Conservation (phyloP, 2,329 filamentous ascomycete species). For the Laburnicola sp. region DNA sequence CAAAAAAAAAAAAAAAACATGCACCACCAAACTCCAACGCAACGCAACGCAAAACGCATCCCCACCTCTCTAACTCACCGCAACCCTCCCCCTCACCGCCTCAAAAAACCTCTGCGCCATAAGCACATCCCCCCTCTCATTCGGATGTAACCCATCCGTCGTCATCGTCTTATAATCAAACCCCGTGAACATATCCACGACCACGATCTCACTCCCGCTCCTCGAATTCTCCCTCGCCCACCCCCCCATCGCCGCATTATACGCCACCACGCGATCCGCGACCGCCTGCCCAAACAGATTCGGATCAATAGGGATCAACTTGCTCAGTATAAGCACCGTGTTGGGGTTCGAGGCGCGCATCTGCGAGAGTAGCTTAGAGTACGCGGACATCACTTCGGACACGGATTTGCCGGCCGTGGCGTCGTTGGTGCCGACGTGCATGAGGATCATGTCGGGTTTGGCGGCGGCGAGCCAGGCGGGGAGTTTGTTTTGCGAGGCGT, state of each 20-base stretch:
- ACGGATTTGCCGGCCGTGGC: conserved; percentile 38
- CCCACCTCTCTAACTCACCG: background rate
- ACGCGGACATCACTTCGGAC: conserved; percentile 44
- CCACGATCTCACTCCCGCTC: conserved; percentile 27
- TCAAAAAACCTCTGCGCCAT: conserved; percentile 33
- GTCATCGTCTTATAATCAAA: conserved; percentile 38
- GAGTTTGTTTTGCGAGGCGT: conserved; percentile 45
- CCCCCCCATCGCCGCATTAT: conserved; percentile 24
- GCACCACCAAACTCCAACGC: no score
- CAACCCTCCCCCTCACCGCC: conserved; percentile 13
- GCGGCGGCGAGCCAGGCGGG: conserved; percentile 45
- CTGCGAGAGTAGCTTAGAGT: conserved; percentile 45
- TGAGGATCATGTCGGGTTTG: conserved; percentile 50
- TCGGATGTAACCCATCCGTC: conserved; percentile 41
- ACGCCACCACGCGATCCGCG: conserved; percentile 21
- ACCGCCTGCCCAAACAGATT: conserved; percentile 24
- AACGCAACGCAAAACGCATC: no score
- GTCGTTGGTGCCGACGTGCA: conserved; percentile 54
- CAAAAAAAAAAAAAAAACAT: no score
- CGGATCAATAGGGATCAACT: conserved; percentile 25
- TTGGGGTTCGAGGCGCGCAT: conserved; percentile 49
- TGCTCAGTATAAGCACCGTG: conserved; percentile 45
- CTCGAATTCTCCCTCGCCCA: conserved; percentile 18
- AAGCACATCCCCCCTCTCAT: conserved; percentile 34
- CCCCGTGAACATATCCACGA: conserved; percentile 35